Base-by-base conservation (phyloP, 2,329 filamentous ascomycete genomes). In the Dactylellina drechsleri region DNA sequence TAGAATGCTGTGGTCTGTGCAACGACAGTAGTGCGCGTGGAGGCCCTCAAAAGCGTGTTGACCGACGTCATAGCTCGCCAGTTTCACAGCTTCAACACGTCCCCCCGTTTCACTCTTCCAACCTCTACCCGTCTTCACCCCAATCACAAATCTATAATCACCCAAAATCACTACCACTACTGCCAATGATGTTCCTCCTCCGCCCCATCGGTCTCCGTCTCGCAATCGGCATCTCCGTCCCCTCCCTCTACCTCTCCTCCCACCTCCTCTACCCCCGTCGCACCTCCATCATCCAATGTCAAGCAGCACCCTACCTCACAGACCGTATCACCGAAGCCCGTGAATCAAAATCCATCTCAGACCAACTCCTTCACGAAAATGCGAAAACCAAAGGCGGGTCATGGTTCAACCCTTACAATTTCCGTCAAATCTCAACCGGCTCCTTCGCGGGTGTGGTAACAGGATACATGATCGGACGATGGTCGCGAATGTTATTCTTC, bases 191-290 rank as follows among this genome's bases (percentile, higher is more conserved):
- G 70, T n/a, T 36, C 31, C 62, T 67, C 61, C 57, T 74, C 40
- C 62, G 61, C 18, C 62, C 67, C 58, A n/a, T 65, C 36, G 60
- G 67, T 23, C 62, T 61, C 49, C 70, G 70, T 54, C 49, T 74
- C 31, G 62, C 70, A 57, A 66, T 74, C 28, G 62, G 56, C 36
- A n/a, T 74, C 20, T 57, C 70, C 15, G 57, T 67, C 18, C 70
- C 70, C 2, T 59, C 70, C 40, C 56, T 66, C 49, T 74, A 74
- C 57, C 18, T 74, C 70, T 67, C 62, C 56, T 66, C 65, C 47
- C 70, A 74, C 45, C 36, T 74, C 61, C 49, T 74, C 26, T 52
- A 43, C 49, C 70, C 70, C 0, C 62, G 50, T 20, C 57, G 62
- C 28, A 54, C 40, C 20, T 53, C 54, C 6, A 61, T 66, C 56